Conservation (phyloP, 2,329 filamentous ascomycete genomes). For the Penicillium freii region DNA sequence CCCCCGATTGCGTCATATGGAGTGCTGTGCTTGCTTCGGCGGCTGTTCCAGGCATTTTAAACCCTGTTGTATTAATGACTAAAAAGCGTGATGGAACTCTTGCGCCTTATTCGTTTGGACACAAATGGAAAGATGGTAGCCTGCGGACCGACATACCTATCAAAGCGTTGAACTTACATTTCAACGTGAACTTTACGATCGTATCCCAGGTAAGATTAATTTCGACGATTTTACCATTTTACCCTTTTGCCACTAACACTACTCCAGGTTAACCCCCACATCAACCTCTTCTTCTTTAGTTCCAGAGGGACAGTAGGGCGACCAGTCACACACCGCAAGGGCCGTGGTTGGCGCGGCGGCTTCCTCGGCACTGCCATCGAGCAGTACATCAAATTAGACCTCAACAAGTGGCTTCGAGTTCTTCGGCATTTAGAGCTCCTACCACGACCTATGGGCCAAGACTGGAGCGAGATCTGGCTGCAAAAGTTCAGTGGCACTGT, state of each 20-base stretch:
- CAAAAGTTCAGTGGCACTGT: constrained; percentile 93
- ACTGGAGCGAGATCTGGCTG: constrained; percentile 96
- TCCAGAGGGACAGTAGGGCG: constrained; percentile 87
- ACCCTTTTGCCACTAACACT: constrained; percentile 40
- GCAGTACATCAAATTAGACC: constrained; percentile 92
- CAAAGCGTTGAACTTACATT: constrained; percentile 89
- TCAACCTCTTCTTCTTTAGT: constrained; percentile 98
- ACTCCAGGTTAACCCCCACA: constrained; percentile 84
- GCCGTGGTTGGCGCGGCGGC: constrained; percentile 91
- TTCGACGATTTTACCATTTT: not conserved
- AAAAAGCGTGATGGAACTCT: constrained; percentile 75
- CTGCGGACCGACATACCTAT: constrained; percentile 93
- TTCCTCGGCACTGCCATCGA: constrained; percentile 90
- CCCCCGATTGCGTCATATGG: constrained; percentile 97
- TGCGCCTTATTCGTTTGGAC: constrained; percentile 89
- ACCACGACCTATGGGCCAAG: constrained; percentile 84
- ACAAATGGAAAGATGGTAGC: constrained; percentile 99
- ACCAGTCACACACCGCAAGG: constrained; percentile 89
- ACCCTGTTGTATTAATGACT: constrained; percentile 90
- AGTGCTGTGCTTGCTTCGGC: constrained; percentile 92
- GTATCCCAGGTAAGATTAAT: constrained; percentile 56
- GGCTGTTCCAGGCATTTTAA: constrained; percentile 91
- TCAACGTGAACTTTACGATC: constrained; percentile 98
- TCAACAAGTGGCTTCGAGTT: constrained; percentile 97
- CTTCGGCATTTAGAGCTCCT: constrained; percentile 88